Base-by-base conservation (phyloP, 768 basidiomycete genomes). In the Coprinopsis sp. region DNA sequence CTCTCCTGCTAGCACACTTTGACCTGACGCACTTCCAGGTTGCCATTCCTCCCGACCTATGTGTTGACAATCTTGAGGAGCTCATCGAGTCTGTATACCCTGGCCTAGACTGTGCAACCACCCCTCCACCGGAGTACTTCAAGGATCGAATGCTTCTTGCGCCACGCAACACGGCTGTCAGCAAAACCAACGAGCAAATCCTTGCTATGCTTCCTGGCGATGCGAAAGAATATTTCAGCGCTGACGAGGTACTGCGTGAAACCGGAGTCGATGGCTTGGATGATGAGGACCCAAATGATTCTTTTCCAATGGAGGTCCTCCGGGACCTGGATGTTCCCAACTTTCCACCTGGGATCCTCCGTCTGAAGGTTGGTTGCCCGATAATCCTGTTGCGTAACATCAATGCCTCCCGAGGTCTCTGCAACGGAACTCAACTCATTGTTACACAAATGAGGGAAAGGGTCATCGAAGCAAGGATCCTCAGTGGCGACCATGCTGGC, bases 401-500 rank as follows among this genome's bases (percentile, higher is more conserved):
- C 1, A 43, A 47, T 23, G 58, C 64, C 7, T 21, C 43, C 1
- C 37, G 51, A 12, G 64, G 60, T 6, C 54, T 68, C 2, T 66
- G 64, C 40, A 65, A 65, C 55, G 62, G 63, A 1, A 62, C 61
- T 0, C 53, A 57, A 1, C 52, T 60, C 53, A 46, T 64, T 28
- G 22, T 66, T 1, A 49, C 41, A 16, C 37, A 37, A 13, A 54
- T 58, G 31, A 29, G 18, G 4, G 19, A 28, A 1, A 33, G 60
- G 13, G 56, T 68, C 10, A 37, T 75, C 0, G 58, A 72, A 53
- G 61, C 52, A 18, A 24, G 49, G 2, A 46, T 73, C 7, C 29
- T 74, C 2, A 68, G 67, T 14, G 71, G 73, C 0, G 57, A 64
- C 3, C 62, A 66, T 56, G 48, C 58, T 47, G 68, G 70, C 1